Evolutionary conservation across 2,329 filamentous ascomycete genomes (phyloP).

Genomic region (Hansfordia pulvinata): DNA sequence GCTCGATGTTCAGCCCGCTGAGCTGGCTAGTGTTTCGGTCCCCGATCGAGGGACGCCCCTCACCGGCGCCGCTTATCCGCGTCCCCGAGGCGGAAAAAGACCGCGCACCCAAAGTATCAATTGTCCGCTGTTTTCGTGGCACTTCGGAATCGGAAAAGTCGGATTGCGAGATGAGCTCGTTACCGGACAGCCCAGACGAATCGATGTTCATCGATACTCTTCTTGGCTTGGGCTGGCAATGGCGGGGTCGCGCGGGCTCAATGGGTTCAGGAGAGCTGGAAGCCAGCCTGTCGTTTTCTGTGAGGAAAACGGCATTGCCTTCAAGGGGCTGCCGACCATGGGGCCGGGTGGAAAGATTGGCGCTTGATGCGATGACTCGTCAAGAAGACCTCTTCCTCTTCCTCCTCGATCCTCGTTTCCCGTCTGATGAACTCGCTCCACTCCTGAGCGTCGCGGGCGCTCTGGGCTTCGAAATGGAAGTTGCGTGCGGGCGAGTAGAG

Average conservation of each 20-base stretch:
- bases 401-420: constrained; percentile 74
- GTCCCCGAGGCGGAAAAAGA: constrained; percentile 17
- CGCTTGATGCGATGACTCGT: constrained; percentile 48
- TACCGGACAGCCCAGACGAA: constrained; percentile 48
- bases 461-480: constrained; percentile 73
- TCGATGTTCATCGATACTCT: constrained; percentile 50
- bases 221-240: constrained; percentile 20
- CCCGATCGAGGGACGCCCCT: constrained; percentile 18
- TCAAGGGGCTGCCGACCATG: constrained; percentile 8
- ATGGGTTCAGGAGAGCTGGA: constrained; percentile 51
- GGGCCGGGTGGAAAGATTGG: constrained; percentile 22
- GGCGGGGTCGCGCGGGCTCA: constrained; percentile 22
- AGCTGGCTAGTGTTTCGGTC: constrained; percentile 48
- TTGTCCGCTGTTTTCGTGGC: constrained; percentile 28
- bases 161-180: constrained; percentile 65
- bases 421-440: constrained; percentile 76
- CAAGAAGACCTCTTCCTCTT: constrained; percentile 72
- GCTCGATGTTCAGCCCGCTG: constrained; percentile 40
- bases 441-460: constrained; percentile 60
- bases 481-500: constrained; percentile 86
- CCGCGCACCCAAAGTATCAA: constrained; percentile 32
- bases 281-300: constrained; percentile 26
- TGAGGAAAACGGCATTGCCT: constrained; percentile 8
- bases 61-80: constrained; percentile 14
- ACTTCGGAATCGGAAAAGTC: constrained; percentile 68